Evolutionary conservation across 2,329 filamentous ascomycete genomes (phyloP).

Genomic region (Aspergillus niger): DNA sequence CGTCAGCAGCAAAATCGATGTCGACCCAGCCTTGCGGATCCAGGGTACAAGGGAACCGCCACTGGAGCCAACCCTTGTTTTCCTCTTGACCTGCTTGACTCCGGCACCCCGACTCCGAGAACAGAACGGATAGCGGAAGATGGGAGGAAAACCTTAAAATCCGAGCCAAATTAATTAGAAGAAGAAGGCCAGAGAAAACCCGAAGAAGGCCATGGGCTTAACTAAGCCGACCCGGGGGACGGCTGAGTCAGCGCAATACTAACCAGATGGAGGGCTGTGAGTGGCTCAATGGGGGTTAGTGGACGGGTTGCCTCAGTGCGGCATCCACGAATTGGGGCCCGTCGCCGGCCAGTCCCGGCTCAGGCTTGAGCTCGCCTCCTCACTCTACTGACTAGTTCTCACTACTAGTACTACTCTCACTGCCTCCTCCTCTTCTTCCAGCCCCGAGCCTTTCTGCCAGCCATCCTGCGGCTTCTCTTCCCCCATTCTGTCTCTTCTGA

Average conservation of each 20-base stretch:
- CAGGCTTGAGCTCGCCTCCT: neutral
- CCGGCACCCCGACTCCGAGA: no score
- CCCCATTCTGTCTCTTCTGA: neutral
- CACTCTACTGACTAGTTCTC: neutral
- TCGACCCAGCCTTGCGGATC: no score
- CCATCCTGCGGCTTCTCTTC: neutral
- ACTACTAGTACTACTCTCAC: no score
- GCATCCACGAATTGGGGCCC: neutral
- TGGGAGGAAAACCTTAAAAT: no score
- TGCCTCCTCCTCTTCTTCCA: neutral
- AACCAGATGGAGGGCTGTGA: constrained; percentile 2
- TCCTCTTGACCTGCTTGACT: no score
- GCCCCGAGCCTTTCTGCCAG: neutral
- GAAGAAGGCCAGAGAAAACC: neutral
- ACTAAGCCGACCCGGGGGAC: neutral
- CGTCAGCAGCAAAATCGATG: no score
- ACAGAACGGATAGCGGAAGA: no score
- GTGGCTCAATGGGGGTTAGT: neutral
- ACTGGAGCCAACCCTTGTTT: no score
- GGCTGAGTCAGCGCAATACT: neutral
- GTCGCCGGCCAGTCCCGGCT: neutral
- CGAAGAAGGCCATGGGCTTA: neutral
- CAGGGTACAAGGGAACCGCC: no score
- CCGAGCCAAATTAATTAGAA: neutral
- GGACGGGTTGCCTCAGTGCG: neutral